Base-by-base conservation (phyloP, 129 eudicot species). In the Centrapalus pauciflorus region DNA sequence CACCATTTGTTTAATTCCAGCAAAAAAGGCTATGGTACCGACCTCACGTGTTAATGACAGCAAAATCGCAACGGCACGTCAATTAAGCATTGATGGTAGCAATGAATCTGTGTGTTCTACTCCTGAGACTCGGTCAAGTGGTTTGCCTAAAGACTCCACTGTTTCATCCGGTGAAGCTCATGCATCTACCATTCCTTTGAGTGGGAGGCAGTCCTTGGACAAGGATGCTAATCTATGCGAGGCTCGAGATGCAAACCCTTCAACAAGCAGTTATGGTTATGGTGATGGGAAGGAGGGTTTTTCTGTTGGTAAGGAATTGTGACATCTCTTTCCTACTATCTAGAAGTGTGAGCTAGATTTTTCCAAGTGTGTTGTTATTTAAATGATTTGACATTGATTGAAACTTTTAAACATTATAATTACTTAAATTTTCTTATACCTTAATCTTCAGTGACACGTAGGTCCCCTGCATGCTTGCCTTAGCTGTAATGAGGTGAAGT, bases 51-150 rank as follows among this genome's bases (percentile, higher is more conserved):
- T 50, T 32, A 21, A 49, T 76, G 32, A 14, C 84, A 90, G 84
- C 75, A 77, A 66, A 68, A 38, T 83, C 61, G 67, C 55, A 71
- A 73, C 72, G 24, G 10, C 82, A 11, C 61, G 45, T 21, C 81
- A 71, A 70, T 50, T n/a, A 65, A 81, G 76, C 35, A 41, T 66
- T 40, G 40, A 21, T 63, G 64, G 67, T 29, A 74, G 43, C 34
- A 64, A 40, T 45, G 61, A 67, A 64, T 35, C 61, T 4, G 10
- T 37, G 17, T 48, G 75, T 43, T 72, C 77, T 32, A 61, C 76
- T 19, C 41, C 70, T 33, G 74, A 46, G 59, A 50, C 40, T 25
- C 60, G 27, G 29, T 38, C 67, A 48, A 57, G 70, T 34, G 60
- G 64, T 50, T 37, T 51, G 48, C 66, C 48, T 66, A 80, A 71